Conservation (phyloP, 768 basidiomycete genomes). For the Rhodocollybia butyracea region DNA sequence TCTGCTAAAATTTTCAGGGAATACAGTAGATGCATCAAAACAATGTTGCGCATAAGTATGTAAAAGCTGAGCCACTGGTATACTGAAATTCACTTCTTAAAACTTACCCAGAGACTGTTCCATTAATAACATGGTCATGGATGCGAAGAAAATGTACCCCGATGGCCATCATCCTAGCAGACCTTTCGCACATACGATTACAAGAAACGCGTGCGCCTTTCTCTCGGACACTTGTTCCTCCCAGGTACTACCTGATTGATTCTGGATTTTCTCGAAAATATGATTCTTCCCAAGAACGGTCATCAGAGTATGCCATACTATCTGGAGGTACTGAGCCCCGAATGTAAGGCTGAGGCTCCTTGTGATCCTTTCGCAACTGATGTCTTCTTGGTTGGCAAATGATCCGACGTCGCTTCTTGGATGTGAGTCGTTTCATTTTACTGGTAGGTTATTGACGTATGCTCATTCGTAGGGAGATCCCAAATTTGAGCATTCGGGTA, state of each 20-base stretch:
- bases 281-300: slow-evolving; percentile 21
- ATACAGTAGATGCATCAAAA: slow-evolving; percentile 29
- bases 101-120: not conserved
- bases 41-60: slow-evolving; percentile 21
- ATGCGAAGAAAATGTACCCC: no score
- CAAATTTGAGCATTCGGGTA: not conserved
- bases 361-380: no score
- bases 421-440: no score
- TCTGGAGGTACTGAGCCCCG: slow-evolving; percentile 40
- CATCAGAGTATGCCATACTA: slow-evolving; percentile 26
- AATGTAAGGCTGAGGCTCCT: slow-evolving; percentile 22
- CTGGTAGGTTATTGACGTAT: not conserved
- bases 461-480: not conserved
- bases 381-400: no score
- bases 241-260: no score
- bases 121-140: not conserved
- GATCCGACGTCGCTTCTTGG: no score
- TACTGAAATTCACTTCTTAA: not conserved
- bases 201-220: no score
- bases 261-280: no score
- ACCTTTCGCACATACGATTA: no score
- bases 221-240: no score
- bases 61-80: not conserved
- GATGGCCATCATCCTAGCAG: no score
- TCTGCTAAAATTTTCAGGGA: slow-evolving; percentile 15